A percentile compares a stretch with the other conserved stretches of the same genome.
Evolutionary conservation across 2,329 filamentous ascomycete species (phyloP).

Genomic region (Gaeumannomyces sp.): DNA sequence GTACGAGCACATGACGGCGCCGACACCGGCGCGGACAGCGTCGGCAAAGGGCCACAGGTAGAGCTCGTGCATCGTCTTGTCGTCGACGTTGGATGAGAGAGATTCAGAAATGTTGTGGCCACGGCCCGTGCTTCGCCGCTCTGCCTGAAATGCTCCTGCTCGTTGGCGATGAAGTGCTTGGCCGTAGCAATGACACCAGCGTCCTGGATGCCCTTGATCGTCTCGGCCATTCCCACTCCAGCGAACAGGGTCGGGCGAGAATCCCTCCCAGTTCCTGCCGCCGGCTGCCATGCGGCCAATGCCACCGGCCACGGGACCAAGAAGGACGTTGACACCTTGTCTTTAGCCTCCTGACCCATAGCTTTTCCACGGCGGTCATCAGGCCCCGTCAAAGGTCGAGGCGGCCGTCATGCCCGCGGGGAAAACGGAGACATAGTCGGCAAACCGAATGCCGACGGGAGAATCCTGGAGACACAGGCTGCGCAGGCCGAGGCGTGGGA

Average conservation of each 20-base stretch:
- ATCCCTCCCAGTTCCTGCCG: conserved; percentile 67
- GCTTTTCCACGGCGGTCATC: conserved; percentile 62
- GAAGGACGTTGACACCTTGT: conserved; percentile 65
- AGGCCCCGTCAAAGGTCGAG: conserved; percentile 73
- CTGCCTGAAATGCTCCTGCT: conserved; percentile 73
- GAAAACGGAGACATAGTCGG: conserved; percentile 78
- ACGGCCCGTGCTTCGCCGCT: conserved; percentile 47
- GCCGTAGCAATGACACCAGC: conserved; percentile 72
- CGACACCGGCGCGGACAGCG: conserved; percentile 49
- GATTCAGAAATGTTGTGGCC: conserved; percentile 58
- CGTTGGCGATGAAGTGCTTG: conserved; percentile 66
- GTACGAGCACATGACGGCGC: conserved; percentile 46
- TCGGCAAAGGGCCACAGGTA: conserved; percentile 62
- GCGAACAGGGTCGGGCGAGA: conserved; percentile 72
- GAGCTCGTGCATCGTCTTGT: conserved; percentile 55
- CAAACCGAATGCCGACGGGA: conserved; percentile 70
- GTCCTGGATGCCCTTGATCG: conserved; percentile 73
- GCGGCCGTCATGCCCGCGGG: conserved; percentile 72
- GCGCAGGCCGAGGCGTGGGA: conserved; percentile 64
- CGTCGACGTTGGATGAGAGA: conserved; percentile 47
- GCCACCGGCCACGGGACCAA: conserved; percentile 70
- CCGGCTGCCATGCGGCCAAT: conserved; percentile 45
- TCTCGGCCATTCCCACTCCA: conserved; percentile 65
- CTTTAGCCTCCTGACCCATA: conserved; percentile 66
- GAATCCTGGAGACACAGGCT: conserved; percentile 83